These are phyloP conservation scores for Phytopythium chamaehyphon DNA, from an alignment of 352 stramenopile species.

Conservation along the genomic window DNA sequence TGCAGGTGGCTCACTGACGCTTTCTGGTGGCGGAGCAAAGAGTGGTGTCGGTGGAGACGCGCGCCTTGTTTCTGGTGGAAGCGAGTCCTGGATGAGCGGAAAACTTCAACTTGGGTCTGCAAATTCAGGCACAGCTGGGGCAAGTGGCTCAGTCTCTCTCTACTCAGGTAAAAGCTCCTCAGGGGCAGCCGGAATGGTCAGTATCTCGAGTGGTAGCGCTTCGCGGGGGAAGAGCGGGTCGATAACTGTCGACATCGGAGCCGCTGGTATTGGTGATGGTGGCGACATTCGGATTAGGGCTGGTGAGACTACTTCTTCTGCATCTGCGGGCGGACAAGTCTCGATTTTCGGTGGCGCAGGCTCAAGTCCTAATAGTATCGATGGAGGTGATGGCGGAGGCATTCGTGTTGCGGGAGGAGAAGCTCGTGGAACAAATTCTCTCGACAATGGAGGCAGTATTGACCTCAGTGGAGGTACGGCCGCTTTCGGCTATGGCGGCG, in stretches of 20 bases:
- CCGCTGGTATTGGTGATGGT: slow-evolving; percentile 50
- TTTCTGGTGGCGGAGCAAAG: slow-evolving; percentile 45
- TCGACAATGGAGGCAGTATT: slow-evolving; percentile 89
- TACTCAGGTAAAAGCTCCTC: slow-evolving; percentile 36
- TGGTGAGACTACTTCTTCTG: slow-evolving; percentile 52
- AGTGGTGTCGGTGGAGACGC: slow-evolving; percentile 50
- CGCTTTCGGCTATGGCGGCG: slow-evolving; percentile 63
- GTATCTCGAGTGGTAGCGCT: slow-evolving; percentile 40
- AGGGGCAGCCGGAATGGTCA: slow-evolving; percentile 32
- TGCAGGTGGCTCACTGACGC: slow-evolving; percentile 35
- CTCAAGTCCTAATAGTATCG: slow-evolving; percentile 71
- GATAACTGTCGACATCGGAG: slow-evolving; percentile 52
- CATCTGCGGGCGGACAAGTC: slow-evolving; percentile 47
- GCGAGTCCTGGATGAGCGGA: slow-evolving; percentile 46
- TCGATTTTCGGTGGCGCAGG: slow-evolving; percentile 41
- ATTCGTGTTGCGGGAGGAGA: slow-evolving; percentile 83
- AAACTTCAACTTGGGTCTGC: slow-evolving; percentile 42
- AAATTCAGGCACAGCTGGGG: slow-evolving; percentile 41
- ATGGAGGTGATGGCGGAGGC: slow-evolving; percentile 89
- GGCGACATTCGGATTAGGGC: slow-evolving; percentile 55
- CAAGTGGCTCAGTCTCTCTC: slow-evolving; percentile 54
- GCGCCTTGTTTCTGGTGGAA: slow-evolving; percentile 42
- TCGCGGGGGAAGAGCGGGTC: slow-evolving; percentile 55
- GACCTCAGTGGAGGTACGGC: slow-evolving; percentile 64
- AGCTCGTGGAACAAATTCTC: slow-evolving; percentile 77